phyloP scores from a whole-genome alignment of 1,139 yeast genomes.

The Spathaspora sp. region DNA sequence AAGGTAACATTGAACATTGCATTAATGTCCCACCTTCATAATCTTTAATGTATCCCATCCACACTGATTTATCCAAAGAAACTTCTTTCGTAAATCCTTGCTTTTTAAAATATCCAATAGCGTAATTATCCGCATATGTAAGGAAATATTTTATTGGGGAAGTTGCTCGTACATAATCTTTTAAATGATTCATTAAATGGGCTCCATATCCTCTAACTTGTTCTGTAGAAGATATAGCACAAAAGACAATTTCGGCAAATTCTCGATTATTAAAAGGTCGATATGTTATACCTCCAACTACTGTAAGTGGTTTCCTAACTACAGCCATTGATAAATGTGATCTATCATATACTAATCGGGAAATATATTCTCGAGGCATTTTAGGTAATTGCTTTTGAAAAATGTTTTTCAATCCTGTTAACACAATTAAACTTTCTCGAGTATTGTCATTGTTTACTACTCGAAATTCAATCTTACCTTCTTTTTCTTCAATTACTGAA shows the following conservation, averaged over 20 bases:
- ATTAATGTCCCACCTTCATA: constrained; percentile 98
- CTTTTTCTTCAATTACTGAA: constrained; percentile 88
- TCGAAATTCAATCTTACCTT: constrained; percentile 87
- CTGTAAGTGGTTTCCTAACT: constrained; percentile 87
- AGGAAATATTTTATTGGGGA: constrained; percentile 83
- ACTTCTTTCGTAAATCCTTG: constrained; percentile 98
- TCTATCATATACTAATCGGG: constrained; percentile 89
- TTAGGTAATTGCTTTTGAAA: constrained; percentile 97
- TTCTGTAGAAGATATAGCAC: constrained; percentile 96
- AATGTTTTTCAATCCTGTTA: constrained; percentile 92
- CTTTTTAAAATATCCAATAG: constrained; percentile 96
- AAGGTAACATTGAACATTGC: constrained; percentile 95
- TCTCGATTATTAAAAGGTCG: constrained; percentile 87
- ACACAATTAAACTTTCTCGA: constrained; percentile 81
- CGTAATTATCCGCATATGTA: constrained; percentile 97
- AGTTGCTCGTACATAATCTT: constrained; percentile 90
- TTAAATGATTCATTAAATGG: constrained; percentile 94
- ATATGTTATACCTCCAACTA: constrained; percentile 96
- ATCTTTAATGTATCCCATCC: constrained; percentile 99
- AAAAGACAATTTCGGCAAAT: constrained; percentile 97
- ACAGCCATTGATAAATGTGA: constrained; percentile 96
- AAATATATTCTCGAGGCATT: constrained; percentile 97
- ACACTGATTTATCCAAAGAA: constrained; percentile 74
- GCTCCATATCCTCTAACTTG: constrained; percentile 99
- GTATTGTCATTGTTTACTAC: constrained; percentile 95